Evolutionary conservation across 2,329 filamentous ascomycete species (phyloP).

Genomic region (Annulohypoxylon truncatum): DNA sequence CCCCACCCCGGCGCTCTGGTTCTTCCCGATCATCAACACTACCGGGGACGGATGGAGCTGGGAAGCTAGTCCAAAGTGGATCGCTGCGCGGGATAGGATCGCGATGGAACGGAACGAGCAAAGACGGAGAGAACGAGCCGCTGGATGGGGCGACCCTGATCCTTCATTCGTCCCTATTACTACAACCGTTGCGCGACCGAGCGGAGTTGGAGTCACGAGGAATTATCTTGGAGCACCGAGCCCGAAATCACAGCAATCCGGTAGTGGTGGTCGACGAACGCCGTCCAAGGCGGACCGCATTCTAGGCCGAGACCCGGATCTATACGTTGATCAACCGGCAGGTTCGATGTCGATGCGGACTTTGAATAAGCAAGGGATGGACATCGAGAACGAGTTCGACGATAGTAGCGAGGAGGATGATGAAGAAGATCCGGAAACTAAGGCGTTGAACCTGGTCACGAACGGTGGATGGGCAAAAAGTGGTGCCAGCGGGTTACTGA

Average conservation of each 20-base stretch:
- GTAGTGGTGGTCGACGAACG: constrained; percentile 50
- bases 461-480: constrained; percentile 54
- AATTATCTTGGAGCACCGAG: constrained; percentile 49
- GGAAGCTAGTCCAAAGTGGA: constrained; percentile 86
- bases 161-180: constrained; percentile 41
- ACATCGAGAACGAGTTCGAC: constrained; percentile 55
- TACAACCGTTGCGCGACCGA: constrained; percentile 38
- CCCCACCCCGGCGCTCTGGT: constrained; percentile 77
- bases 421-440: constrained; percentile 49
- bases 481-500: constrained; percentile 50
- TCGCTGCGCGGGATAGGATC: constrained; percentile 75
- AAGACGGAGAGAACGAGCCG: constrained; percentile 70
- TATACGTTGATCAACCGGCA: constrained; percentile 63
- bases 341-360: constrained; percentile 59
- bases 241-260: constrained; percentile 16
- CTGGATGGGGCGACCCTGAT: constrained; percentile 71
- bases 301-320: constrained; percentile 66
- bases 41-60: constrained; percentile 94
- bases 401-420: constrained; percentile 52
- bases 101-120: constrained; percentile 68
- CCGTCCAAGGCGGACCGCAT: constrained; percentile 69
- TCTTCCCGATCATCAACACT: constrained; percentile 83
- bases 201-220: constrained; percentile 48
- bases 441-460: constrained; percentile 58
- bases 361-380: constrained; percentile 59